Percentiles rank a stretch among this genome's conserved stretches.
These are phyloP conservation scores for Pseudevernia furfuracea DNA, from an alignment of 495 filamentous ascomycete genomes.

Conservation along the genomic window DNA sequence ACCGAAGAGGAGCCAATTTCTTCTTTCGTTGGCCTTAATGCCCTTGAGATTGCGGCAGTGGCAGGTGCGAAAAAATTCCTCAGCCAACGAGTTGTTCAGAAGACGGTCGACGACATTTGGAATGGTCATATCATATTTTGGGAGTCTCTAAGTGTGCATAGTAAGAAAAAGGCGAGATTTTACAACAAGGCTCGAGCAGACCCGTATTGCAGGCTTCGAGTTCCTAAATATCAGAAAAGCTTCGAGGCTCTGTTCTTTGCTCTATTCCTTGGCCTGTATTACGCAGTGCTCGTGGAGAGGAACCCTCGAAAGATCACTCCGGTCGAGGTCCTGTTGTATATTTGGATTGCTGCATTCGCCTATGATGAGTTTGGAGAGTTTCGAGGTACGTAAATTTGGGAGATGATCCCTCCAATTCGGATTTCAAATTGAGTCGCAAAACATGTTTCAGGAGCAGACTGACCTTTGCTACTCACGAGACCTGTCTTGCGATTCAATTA, in stretches of 20 bases:
- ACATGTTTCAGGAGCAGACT: no score
- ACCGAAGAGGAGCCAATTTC: constrained; percentile 40
- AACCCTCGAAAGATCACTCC: constrained; percentile 42
- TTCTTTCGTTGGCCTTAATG: constrained; percentile 71
- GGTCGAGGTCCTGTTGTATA: constrained; percentile 48
- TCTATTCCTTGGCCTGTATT: constrained; percentile 75
- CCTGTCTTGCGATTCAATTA: no score
- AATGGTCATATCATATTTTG: constrained; percentile 88
- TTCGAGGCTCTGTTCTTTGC: constrained; percentile 86
- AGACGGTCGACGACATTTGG: constrained; percentile 85
- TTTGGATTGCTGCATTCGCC: constrained; percentile 76
- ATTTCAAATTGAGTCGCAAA: no score
- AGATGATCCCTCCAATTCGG: no score
- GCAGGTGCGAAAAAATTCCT: constrained; percentile 87
- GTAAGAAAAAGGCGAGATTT: constrained; percentile 70
- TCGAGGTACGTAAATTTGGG: no score
- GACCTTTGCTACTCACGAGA: no score
- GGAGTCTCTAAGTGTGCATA: constrained; percentile 68
- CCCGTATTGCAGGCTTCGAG: constrained; percentile 74
- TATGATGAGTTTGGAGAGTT: constrained; percentile 82
- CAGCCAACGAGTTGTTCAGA: constrained; percentile 76
- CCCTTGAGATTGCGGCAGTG: constrained; percentile 81
- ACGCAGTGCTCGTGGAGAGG: constrained; percentile 65
- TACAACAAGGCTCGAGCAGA: constrained; percentile 73
- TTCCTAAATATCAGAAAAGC: constrained; percentile 84